Base-by-base conservation (phyloP, 345 rosid species). In the Erysimum cheiranthoides region DNA sequence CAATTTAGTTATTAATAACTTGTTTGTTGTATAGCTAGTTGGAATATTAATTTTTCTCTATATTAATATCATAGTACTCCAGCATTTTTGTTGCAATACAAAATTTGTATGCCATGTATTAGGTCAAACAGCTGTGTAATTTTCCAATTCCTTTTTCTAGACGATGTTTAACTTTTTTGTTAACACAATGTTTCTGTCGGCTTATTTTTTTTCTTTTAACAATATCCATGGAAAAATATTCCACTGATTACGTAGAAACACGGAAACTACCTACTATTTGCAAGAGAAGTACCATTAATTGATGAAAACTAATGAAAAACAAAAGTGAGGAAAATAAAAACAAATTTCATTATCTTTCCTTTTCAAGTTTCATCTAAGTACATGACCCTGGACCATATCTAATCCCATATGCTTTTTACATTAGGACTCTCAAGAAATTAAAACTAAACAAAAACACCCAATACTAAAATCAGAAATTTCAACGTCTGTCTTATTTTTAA, bases 261-360 rank as follows among this genome's bases (percentile, higher is more conserved):
- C 8, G 53, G 73, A 57, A 75, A 75, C 61, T 39, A 74, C 73
- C 58, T n/a, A 66, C 14, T 28, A 32, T 25, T 54, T 39, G 50
- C 68, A 72, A 38, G 39, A 50, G 27, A 38, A 21, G 25, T 21
- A 21, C 25, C 25, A 21, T 21, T 21, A 21, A 21, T 21, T 21
- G 25, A 21, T 21, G 25, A 31, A 31, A 64, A 32, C 16, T 3
- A 40, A 28, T 18, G 2, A 11, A 17, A 21, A 38, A 16, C 36
- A 32, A 42, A 21, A 13, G 32, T 5, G 12, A 32, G 25, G 13
- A 32, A n/a, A 16, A 0, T 34, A 58, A n/a, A 7, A 7, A n/a
- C n/a, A n/a, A n/a, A 4, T 4, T 16, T 10, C 1, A 14, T 18
- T 30, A 31, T 66, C 61, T 46, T 75, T 36, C 27, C 45, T 30